Conservation (phyloP, 2,329 filamentous ascomycete species). For the Chaetothyriales sp. region DNA sequence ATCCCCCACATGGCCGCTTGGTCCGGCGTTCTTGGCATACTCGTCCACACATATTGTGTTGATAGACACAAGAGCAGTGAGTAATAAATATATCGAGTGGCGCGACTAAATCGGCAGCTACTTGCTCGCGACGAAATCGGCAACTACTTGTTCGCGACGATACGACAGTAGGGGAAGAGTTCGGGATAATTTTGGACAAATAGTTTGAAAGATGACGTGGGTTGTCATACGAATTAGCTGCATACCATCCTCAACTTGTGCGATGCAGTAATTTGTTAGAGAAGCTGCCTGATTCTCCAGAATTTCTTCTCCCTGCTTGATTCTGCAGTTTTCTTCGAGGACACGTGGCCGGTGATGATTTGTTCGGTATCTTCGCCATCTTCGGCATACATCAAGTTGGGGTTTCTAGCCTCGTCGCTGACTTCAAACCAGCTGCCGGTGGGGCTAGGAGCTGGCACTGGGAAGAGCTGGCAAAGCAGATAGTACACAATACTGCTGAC, state of each 20-base stretch:
- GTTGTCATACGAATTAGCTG: no score
- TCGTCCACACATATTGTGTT: no score
- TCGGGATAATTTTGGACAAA: no score
- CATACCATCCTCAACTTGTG: no score
- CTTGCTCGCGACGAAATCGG: background rate
- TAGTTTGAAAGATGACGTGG: no score
- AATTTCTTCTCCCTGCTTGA: background rate
- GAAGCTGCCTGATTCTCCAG: no score
- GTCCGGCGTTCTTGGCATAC: no score
- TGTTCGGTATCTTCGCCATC: background rate
- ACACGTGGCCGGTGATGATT: background rate
- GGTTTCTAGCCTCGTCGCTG: background rate
- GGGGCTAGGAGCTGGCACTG: conserved; percentile 58
- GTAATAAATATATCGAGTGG: background rate
- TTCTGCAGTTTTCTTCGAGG: background rate
- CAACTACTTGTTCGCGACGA: background rate
- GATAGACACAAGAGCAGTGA: no score
- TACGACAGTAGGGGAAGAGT: no score
- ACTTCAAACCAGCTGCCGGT: background rate
- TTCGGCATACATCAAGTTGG: background rate
- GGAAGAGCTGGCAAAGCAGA: conserved; percentile 52
- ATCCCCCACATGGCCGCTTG: no score
- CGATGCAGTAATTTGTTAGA: no score
- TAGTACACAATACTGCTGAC: conserved; percentile 57
- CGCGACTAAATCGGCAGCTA: background rate